Percentiles rank a stretch among this genome's conserved stretches.
These are phyloP conservation scores for Dictyostelium capitatum DNA, from an alignment of 78 protist genomes.

Conservation along the genomic window DNA sequence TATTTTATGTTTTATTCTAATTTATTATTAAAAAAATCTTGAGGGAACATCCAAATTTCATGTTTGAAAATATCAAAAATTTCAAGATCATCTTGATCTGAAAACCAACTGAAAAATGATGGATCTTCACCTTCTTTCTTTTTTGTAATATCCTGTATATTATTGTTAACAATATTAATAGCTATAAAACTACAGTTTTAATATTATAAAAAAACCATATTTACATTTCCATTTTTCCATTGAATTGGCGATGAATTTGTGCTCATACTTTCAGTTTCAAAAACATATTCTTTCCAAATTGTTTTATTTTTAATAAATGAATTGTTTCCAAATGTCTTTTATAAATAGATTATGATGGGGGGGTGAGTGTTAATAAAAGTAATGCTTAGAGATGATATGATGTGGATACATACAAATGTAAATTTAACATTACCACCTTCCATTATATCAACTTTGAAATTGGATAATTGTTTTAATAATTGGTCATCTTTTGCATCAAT, in stretches of 20 bases:
- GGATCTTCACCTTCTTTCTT: slow-evolving; percentile 37
- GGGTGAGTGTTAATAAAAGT: not conserved
- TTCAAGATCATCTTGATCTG: slow-evolving; percentile 43
- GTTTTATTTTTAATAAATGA: slow-evolving; percentile 30
- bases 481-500: slow-evolving; percentile 18
- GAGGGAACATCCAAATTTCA: slow-evolving; percentile 40
- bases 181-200: not conserved
- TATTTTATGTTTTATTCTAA: not conserved
- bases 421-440: slow-evolving; percentile 13
- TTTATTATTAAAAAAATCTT: slow-evolving; percentile 5
- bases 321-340: slow-evolving; percentile 26
- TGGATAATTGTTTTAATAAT: not conserved
- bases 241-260: slow-evolving; percentile 1
- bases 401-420: slow-evolving; percentile 12
- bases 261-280: not conserved
- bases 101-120: slow-evolving; percentile 46
- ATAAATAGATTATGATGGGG: not conserved
- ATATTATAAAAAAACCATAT: not conserved
- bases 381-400: not conserved
- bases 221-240: slow-evolving; percentile 62
- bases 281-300: slow-evolving; percentile 40
- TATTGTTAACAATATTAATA: not conserved
- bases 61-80: slow-evolving; percentile 32
- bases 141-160: slow-evolving; percentile 21
- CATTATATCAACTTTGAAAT: slow-evolving; percentile 31